Conservation (phyloP, 2,329 filamentous ascomycete species). For the Amphichorda felina region DNA sequence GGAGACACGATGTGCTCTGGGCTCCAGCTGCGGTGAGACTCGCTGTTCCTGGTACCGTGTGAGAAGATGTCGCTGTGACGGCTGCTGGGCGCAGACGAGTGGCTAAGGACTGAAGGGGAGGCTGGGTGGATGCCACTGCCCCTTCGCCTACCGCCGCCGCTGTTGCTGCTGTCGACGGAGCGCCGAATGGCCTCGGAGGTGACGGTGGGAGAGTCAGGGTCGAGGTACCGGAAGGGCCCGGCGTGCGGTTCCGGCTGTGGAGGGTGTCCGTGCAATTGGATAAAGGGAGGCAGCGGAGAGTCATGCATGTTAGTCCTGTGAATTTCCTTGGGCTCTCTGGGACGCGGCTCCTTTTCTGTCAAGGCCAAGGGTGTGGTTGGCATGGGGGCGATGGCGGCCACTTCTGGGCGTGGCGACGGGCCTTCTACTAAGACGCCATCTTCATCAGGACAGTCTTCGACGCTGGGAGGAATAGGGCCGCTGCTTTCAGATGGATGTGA, state of each 20-base stretch:
- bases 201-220: slow-evolving; percentile 35
- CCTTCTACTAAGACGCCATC: neutral
- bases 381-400: neutral
- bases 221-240: neutral
- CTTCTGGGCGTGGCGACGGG: too few species aligned
- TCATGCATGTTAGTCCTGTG: neutral
- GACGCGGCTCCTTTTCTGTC: too few species aligned
- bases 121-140: neutral
- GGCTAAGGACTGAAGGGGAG: slow-evolving; percentile 6
- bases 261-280: neutral
- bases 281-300: neutral
- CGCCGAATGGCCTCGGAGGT: slow-evolving; percentile 20
- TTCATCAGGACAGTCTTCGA: slow-evolving; percentile 1
- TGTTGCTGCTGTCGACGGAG: slow-evolving; percentile 8
- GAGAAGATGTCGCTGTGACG: slow-evolving; percentile 34
- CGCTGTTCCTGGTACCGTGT: slow-evolving; percentile 7
- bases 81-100: slow-evolving; percentile 38
- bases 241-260: neutral
- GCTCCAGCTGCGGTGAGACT: slow-evolving; percentile 6
- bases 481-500: neutral
- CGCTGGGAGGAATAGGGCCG: neutral
- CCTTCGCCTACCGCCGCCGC: neutral
- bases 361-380: neutral
- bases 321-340: too few species aligned
- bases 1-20: slow-evolving; percentile 1